phyloP scores from a whole-genome alignment of 1,284 basidiomycete genomes.

The Heterobasidion annosum region DNA sequence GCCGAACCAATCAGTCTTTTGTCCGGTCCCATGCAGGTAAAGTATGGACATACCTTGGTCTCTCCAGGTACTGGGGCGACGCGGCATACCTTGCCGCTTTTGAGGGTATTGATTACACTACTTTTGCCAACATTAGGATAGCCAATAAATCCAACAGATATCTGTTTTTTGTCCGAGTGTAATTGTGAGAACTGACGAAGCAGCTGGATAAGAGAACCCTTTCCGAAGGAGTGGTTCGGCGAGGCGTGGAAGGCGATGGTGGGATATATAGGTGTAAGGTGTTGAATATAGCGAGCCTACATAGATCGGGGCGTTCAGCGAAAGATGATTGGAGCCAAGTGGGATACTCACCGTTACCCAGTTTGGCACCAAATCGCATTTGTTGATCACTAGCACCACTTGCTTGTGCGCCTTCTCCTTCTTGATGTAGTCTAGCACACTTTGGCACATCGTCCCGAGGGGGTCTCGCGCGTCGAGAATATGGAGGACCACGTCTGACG shows the following conservation, averaged over 20 bases:
- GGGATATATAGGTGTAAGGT: conserved; percentile 90
- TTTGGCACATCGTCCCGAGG: conserved; percentile 93
- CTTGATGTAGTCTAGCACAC: conserved; percentile 86
- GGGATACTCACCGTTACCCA: conserved; percentile 86
- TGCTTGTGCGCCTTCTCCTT: conserved; percentile 99
- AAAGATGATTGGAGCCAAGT: neutral
- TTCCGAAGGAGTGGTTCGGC: conserved; percentile 98
- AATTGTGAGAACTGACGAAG: conserved; percentile 95
- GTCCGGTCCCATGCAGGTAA: too few relatives aligned
- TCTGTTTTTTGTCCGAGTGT: conserved; percentile 99
- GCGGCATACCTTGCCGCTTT: conserved; percentile 96
- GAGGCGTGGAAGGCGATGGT: conserved; percentile 98
- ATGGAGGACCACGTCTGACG: conserved; percentile 94
- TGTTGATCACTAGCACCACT: conserved; percentile 95
- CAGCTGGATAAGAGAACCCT: conserved; percentile 95
- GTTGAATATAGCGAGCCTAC: conserved; percentile 94
- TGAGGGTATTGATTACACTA: conserved; percentile 97
- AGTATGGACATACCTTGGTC: conserved; percentile 62
- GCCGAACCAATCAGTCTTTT: neutral
- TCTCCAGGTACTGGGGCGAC: conserved; percentile 98
- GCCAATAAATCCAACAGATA: conserved; percentile 95
- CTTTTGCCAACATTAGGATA: conserved; percentile 99
- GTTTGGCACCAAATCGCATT: conserved; percentile 96
- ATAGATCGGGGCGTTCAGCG: neutral
- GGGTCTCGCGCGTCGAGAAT: conserved; percentile 96